These are phyloP conservation scores for Phyllosticta ampelicida DNA, from an alignment of 2,329 filamentous ascomycete genomes.

Conservation along the genomic window DNA sequence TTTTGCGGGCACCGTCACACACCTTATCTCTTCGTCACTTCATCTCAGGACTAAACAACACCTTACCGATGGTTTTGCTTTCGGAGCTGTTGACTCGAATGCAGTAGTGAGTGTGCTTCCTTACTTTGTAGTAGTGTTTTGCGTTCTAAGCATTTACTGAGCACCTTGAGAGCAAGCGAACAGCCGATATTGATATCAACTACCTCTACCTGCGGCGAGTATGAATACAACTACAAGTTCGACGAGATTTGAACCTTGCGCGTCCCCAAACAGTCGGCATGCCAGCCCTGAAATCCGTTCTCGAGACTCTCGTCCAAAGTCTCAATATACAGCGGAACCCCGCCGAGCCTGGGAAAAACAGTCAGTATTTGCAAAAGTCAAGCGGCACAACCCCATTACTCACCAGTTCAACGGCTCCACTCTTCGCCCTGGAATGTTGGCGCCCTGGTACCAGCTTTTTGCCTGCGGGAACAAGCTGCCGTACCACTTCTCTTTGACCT, in stretches of 20 bases:
- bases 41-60: background rate
- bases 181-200: background rate
- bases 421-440: constrained; percentile 32
- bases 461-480: constrained; percentile 20
- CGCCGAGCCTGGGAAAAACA: background rate
- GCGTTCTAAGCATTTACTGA: background rate
- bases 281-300: constrained; percentile 1
- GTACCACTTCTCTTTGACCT: constrained; percentile 17
- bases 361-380: constrained; percentile 8
- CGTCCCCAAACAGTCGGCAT: background rate
- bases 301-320: constrained; percentile 1
- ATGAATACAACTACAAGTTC: background rate
- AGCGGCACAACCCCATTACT: constrained; percentile 22
- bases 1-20: background rate
- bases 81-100: background rate
- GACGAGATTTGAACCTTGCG: background rate
- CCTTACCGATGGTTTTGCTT: background rate
- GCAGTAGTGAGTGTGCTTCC: background rate
- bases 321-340: constrained; percentile 2
- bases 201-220: background rate
- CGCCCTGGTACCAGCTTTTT: constrained; percentile 26
- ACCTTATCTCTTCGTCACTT: background rate
- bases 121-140: background rate
- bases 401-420: constrained; percentile 29
- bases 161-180: background rate